Base-by-base conservation (phyloP, 2,329 filamentous ascomycete genomes). In the Talaromyces sp. region DNA sequence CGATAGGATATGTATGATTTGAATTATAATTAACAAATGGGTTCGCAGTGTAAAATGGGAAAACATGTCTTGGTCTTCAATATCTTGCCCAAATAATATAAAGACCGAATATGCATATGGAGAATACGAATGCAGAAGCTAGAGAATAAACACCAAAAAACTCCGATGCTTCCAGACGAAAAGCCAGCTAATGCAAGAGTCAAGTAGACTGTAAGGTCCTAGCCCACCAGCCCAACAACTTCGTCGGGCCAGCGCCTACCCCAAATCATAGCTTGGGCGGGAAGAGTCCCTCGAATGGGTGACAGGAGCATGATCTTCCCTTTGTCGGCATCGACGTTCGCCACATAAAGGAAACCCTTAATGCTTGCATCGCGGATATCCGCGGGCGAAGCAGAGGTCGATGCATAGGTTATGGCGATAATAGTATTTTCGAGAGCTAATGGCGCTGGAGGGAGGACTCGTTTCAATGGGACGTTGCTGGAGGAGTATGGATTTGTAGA, bases 291-390 rank as follows among this genome's bases (percentile, higher is more conserved):
- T 47, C 89, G 89, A 56, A 96, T 86, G 1, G 94, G 94, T 16
- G 90, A 87, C 53, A 99, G 76, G 17, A 97, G 79, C 66, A 90
- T 88, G 29, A 97, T 80, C 70, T 89, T 89, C 61, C 86, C 86
- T 71, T 89, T 89, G 63, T 88, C 87, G 67, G 90, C 89, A 66
- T 99, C 92, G 3, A 97, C 90, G 56, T 96, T 90, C 1, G 90
- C 88, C 14, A 97, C 89, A 66, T 96, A 97, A 27, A 97, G 82
- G 67, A 96, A 99, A 0, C 94, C 94, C 82, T 95, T 88, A 27
- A 97, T 86, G 51, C 87, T 88, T 7, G 91, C 86, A 62, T 92
- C 88, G 11, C 90, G 83, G 40, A 97, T 86, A 1, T 84, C 82
- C 43, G 90, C 86, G 6, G 88, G 82, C 1, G 82, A 76, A 55